These are phyloP conservation scores for Fusarium globosum DNA, from an alignment of 2,329 filamentous ascomycete genomes.

Conservation along the genomic window DNA sequence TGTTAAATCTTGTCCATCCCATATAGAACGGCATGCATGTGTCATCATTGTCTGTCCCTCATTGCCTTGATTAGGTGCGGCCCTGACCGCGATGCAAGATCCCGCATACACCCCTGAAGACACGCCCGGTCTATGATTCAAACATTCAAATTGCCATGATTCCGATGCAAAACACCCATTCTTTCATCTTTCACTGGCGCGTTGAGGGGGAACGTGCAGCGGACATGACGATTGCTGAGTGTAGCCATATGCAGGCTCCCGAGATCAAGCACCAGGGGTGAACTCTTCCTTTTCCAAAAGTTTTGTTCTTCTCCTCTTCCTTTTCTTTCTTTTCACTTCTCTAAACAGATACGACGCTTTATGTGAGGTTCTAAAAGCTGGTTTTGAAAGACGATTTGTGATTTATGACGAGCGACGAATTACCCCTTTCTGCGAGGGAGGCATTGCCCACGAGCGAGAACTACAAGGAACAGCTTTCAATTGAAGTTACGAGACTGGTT, in stretches of 20 bases:
- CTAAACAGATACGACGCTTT: rapidly evolving
- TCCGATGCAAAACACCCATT: neutral
- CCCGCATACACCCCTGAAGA: neutral
- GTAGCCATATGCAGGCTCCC: constrained; percentile 9
- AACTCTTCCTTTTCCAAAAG: neutral
- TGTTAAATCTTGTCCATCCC: neutral
- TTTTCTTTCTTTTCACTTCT: neutral
- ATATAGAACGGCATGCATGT: neutral
- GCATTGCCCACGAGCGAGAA: neutral
- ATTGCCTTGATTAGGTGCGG: neutral
- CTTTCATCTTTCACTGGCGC: rapidly evolving
- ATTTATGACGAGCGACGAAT: neutral
- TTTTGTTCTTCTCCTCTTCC: neutral
- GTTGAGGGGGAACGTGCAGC: neutral
- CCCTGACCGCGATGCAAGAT: neutral
- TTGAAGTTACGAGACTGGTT: rapidly evolving
- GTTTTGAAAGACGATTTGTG: neutral
- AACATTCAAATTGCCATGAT: neutral
- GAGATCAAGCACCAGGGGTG: neutral
- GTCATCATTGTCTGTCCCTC: neutral
- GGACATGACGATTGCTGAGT: neutral
- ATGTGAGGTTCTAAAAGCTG: rapidly evolving
- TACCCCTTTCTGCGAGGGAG: neutral
- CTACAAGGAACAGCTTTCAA: neutral
- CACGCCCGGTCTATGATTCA: neutral